phyloP scores from a whole-genome alignment of 1,139 yeast genomes.

The Candida glucosophila region DNA sequence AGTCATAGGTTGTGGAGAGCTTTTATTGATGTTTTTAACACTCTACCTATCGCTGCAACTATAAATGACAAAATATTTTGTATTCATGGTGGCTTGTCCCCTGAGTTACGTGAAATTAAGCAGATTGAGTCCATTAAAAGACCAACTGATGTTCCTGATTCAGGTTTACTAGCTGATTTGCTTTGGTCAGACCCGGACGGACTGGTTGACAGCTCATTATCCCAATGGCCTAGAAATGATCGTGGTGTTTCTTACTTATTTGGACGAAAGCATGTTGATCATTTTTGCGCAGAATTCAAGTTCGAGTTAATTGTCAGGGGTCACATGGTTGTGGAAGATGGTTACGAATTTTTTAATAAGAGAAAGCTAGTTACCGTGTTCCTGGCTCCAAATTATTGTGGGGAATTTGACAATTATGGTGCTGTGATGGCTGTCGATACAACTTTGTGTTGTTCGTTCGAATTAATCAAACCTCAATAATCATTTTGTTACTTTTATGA shows the following conservation, averaged over 20 bases:
- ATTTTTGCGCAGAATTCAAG: slow-evolving; percentile 60
- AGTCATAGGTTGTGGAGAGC: slow-evolving; percentile 60
- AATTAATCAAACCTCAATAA: slow-evolving; percentile 59
- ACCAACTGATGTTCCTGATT: slow-evolving; percentile 85
- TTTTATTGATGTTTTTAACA: slow-evolving; percentile 76
- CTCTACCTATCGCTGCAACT: slow-evolving; percentile 80
- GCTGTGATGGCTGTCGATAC: slow-evolving; percentile 83
- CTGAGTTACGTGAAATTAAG: slow-evolving; percentile 53
- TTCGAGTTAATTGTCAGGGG: slow-evolving; percentile 80
- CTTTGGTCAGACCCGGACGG: slow-evolving; percentile 87
- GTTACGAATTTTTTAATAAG: slow-evolving; percentile 77
- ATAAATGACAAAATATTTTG: slow-evolving; percentile 80
- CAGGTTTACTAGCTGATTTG: slow-evolving; percentile 71
- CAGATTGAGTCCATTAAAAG: slow-evolving; percentile 66
- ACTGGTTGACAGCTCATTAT: slow-evolving; percentile 30
- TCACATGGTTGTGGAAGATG: slow-evolving; percentile 92
- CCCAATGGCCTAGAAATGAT: slow-evolving; percentile 75
- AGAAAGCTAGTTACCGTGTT: slow-evolving; percentile 75
- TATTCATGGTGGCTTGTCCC: slow-evolving; percentile 86
- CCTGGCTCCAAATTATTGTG: slow-evolving; percentile 87
- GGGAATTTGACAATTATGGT: slow-evolving; percentile 86
- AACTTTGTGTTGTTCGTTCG: slow-evolving; percentile 73
- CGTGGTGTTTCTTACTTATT: slow-evolving; percentile 83
- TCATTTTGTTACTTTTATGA: too few species aligned
- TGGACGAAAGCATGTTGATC: slow-evolving; percentile 64